Base-by-base conservation (phyloP, 345 rosid genomes). In the Hibiscus tridactylites region DNA sequence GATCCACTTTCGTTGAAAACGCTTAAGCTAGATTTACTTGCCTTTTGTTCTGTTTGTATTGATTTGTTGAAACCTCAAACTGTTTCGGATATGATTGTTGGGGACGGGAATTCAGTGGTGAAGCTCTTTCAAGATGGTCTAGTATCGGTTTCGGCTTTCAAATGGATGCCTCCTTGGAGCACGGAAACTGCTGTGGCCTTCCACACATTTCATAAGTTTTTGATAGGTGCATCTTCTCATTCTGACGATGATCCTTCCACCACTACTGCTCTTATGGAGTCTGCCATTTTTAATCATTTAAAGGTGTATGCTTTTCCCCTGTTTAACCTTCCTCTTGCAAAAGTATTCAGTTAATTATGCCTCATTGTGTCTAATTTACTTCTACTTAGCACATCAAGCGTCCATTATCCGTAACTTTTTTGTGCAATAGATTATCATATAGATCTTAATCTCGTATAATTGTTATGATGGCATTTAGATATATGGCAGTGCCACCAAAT, bases 101-200 rank as follows among this genome's bases (percentile, higher is more conserved):
- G 75, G 73, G 76, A 76, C n/a, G 77, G 77, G 10, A 78, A 73
- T 70, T 77, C 86, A 60, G 73, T 73, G 3, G 85, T 82, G 63
- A 82, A 80, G 69, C 76, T 86, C 63, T 86, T 94, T 79, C 84
- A 87, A 78, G 86, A 85, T 28, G 88, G 95, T 56, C 82, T 94
- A 72, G 80, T 84, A 17, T 88, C 95, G 10, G 92, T 94, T 78
- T 87, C 91, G 5, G 93, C 89, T 73, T 91, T 91, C 79, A 90
- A 87, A 74, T 94, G 98, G 98, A 79, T 94, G 81, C 93, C 98
- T 77, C 86, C 96, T 11, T 86, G 91, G 88, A 91, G 97, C 82
- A 76, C 93, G n/a, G 98, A 94, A 83, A 94, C 98, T 72, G 87
- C 88, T 0, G 85, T 91, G 76, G 98, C 96, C 19, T 90, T 90